Evolutionary conservation across 805 yeast genomes (phyloP).

Genomic region (Barnettozyma vustinii): DNA sequence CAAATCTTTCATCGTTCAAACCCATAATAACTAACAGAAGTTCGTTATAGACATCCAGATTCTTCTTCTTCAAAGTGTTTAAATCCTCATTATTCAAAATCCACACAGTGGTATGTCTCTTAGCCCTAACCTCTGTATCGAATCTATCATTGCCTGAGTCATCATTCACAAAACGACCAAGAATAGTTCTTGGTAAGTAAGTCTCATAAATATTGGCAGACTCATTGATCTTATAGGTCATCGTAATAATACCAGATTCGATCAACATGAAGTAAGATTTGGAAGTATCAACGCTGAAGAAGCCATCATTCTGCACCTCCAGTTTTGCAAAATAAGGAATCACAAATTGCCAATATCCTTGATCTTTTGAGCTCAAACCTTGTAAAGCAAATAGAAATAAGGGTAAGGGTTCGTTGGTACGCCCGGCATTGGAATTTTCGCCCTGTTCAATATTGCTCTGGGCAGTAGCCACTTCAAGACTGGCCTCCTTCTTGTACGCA

Average conservation of each 20-base stretch:
- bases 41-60: conserved; percentile 56
- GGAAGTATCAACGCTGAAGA: conserved; percentile 35
- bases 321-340: conserved; percentile 51
- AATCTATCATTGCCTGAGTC: conserved; percentile 33
- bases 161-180: conserved; percentile 36
- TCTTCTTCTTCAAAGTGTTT: conserved; percentile 40
- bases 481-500: conserved; percentile 27
- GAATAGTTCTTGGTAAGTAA: conserved; percentile 50
- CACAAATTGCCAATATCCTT: conserved; percentile 60
- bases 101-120: conserved; percentile 67
- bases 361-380: conserved; percentile 37
- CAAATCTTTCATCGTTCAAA: conserved; percentile 65
- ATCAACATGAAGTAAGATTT: conserved; percentile 45
- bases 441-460: background rate
- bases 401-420: conserved; percentile 36
- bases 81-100: conserved; percentile 45
- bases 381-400: conserved; percentile 40
- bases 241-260: conserved; percentile 49
- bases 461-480: conserved; percentile 14
- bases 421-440: conserved; percentile 7
- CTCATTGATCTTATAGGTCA: conserved; percentile 42
- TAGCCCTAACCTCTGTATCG: conserved; percentile 46
- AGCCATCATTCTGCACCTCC: conserved; percentile 44
- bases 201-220: conserved; percentile 33
- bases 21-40: conserved; percentile 54